Evolutionary conservation across 495 filamentous ascomycete species (phyloP), one percentile per base, ranked within the genome.

Genomic region (Lichenothelia convexa): DNA sequence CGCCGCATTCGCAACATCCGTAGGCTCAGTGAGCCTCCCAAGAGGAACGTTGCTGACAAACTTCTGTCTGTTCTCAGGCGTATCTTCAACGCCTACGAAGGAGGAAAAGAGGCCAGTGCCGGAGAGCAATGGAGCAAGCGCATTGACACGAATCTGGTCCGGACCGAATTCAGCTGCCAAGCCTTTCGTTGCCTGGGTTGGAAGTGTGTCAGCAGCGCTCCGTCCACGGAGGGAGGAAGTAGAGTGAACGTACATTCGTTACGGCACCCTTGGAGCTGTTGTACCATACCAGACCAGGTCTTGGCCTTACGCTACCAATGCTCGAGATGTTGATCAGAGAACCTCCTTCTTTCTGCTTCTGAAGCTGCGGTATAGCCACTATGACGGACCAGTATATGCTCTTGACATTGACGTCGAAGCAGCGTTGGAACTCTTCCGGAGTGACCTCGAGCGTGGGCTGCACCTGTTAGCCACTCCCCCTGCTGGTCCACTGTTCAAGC

Each of bases 141-240:
- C 62, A 45, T 78, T 77, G 31, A 79, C 66, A 1, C 75, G 65
- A 46, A 80, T 73, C 45, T 75, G 64, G 30, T 73, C 61, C 1
- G 65, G 65, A 12, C 71, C 75, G 44, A 72, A 78, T 48, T 80
- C 75, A 4, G 71, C 71, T 3, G 75, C 75, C 33, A 80, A 65
- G 30, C 73, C 66, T 61, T 77, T 70, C 7, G 66, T 73, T 9
- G 31, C 34, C 21, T 21, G 21, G 20, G 8, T 11, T 21, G 34
- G 7, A 8, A 33, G 31, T 33, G 7, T 9, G 15, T 7, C 31
- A 33, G 18, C 7, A 18, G 8, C 31, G 8, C 8, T n/a, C 9
- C 17, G 8, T 12, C 7, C 18, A 8, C 31, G 31, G 12, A n/a
- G 31, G 9, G 31, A 13, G 24, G 24, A 27, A n/a, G n/a, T n/a